A percentile compares a stretch with the other conserved stretches of the same genome.
Evolutionary conservation across 1,284 basidiomycete species (phyloP).

Genomic region (Ceratobasidium sp.): DNA sequence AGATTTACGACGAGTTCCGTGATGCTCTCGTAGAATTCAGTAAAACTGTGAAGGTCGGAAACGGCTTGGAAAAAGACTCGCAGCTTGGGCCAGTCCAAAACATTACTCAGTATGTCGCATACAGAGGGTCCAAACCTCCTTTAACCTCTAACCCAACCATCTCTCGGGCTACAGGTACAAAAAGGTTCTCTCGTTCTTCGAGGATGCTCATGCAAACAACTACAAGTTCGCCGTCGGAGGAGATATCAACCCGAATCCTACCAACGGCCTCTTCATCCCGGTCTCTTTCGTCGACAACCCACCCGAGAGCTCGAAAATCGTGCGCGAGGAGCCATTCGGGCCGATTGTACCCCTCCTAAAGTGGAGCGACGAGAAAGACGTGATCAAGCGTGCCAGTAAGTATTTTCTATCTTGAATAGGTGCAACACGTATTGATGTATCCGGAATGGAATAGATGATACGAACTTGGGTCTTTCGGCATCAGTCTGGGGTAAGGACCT

Average conservation of each 20-base stretch:
- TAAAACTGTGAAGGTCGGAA: conserved; percentile 27
- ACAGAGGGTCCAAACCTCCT: no score
- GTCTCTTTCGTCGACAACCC: conserved; percentile 34
- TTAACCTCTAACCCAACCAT: background rate
- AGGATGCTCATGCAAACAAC: conserved; percentile 15
- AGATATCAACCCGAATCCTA: conserved; percentile 34
- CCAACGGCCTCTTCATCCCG: conserved; percentile 33
- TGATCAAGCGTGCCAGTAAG: conserved; percentile 38
- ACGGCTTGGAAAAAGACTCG: conserved; percentile 31
- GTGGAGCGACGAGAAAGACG: conserved; percentile 33
- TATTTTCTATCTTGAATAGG: background rate
- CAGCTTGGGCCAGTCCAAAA: conserved; percentile 42
- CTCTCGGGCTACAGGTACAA: background rate
- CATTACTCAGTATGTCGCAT: conserved; percentile 10
- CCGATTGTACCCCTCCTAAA: conserved; percentile 27
- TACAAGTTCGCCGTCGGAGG: conserved; percentile 29
- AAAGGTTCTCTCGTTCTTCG: conserved; percentile 19
- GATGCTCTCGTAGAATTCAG: conserved; percentile 33
- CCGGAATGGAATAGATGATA: conserved; percentile 20
- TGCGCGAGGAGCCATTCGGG: conserved; percentile 28
- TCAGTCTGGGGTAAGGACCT: conserved; percentile 38
- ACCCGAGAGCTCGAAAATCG: conserved; percentile 30
- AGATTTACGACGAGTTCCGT: conserved; percentile 52
- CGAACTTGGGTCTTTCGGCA: conserved; percentile 21
- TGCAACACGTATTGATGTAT: background rate